Base-by-base conservation (phyloP, 768 basidiomycete genomes). In the Hygrocybe punicea region DNA sequence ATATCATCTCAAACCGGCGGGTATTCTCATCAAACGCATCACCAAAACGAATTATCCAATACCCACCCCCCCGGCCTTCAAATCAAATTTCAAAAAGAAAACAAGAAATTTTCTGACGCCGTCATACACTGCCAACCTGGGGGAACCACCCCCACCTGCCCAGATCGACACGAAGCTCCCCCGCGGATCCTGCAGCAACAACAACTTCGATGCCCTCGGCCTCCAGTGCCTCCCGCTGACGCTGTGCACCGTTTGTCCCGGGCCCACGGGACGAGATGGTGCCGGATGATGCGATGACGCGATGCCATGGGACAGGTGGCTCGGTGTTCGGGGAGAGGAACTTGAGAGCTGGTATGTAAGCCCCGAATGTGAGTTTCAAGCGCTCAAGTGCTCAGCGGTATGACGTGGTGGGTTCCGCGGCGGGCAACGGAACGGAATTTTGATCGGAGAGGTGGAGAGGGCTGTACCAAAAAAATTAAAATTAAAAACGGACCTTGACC, bases 161-260 rank as follows among this genome's bases (percentile, higher is more conserved):
- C 35, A 89, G 68, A 69, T 86, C 77, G 4, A 93, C 80, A 47
- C 79, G 79, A 64, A 82, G 69, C 48, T 81, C 84, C 25, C 81
- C 87, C 10, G 75, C 78, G 61, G 79, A 75, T 17, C 83, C 79
- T 2, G 70, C 73, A 2, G 66, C 77, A 17, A 95, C 73, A 2
- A 66, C 77, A 17, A 95, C 91, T 51, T 89, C 84, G n/a, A 95
- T 81, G 3, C 89, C 91, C 69, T 95, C 93, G 0, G 82, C 85
- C 57, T 85, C 82, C 13, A 97, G 79, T 2, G 80, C 84, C n/a
- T 87, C 84, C 16, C 83, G 76, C 66, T 97, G 93, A 1, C 83
- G 74, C 45, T 80, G 81, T 0, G 92, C 92, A 2, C 91, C 92
- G 39, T 81, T 74, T 3, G 93, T 93, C 3, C 85, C 88, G 3